Base-by-base conservation (phyloP, 108 stramenopile species). In the Bacterosira constricta region DNA sequence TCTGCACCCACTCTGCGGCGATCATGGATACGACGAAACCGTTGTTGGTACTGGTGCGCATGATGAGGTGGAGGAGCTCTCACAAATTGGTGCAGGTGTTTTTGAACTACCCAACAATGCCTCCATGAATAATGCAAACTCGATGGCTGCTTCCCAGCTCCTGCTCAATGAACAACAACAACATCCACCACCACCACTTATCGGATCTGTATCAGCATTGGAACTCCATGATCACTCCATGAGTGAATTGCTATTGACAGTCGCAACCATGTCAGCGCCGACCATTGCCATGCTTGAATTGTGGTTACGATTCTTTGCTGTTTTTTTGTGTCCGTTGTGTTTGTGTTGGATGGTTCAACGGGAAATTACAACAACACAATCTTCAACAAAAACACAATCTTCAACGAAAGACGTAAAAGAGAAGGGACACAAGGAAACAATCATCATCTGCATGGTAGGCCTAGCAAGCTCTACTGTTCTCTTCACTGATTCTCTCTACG, bases 201-300 rank as follows among this genome's bases (percentile, higher is more conserved):
- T 77, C 30, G 76, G 76, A 7, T 46, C 76, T 12, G 58, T 69
- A 38, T 77, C 76, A 6, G 41, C 49, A 17, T 17, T 77, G 45
- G 76, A 77, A 69, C 46, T 69, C 27, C 76, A 77, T 26, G 76
- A 77, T 49, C 38, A 63, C 35, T 77, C 76, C 13, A 25, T 34
- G 8, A 36, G 30, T 32, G 68, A 77, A 51, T 30, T 77, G 26
- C 11, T 57, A 4, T 29, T 42, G 42, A 77, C 76, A 6, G 45
- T 50, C 5, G 44, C 41, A 3, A 63, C 67, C 23, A 47, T 77
- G 62, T 39, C 54, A 12, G 75, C 75, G 10, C 75, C 75, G 23
- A 54, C 62, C 18, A 36, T 86, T 38, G 89, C 92, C 60, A 93
- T 93, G 88, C 75, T 57, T 39, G 92, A 93, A 72, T 64, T 93